Base-by-base conservation (phyloP, 106 monocot genomes). In the Dendrobium catenatum region DNA sequence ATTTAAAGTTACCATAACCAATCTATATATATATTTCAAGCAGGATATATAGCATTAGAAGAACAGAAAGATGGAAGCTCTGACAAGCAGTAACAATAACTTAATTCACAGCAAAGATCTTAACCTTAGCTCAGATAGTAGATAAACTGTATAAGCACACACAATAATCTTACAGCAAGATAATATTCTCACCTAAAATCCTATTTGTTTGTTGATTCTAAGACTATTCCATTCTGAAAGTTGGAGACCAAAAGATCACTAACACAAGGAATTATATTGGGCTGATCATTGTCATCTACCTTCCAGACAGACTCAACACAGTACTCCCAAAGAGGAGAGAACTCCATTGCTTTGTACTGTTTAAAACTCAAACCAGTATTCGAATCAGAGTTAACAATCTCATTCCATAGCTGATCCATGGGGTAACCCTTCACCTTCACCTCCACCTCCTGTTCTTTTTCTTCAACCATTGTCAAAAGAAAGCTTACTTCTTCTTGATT, bases 371-470 rank as follows among this genome's bases (percentile, higher is more conserved):
- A 20, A 58, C 20, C 58, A 58, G 2, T 58, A 13, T 7, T 13
- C 20, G 20, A 58, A 18, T 56, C 56, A 4, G 19, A 56, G 56
- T 0, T 56, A 15, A 17, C 78, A 6, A 78, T 72, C 42, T 83
- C 83, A 51, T 77, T 80, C 80, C 80, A 80, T 68, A 84, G 42
- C 66, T 84, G 79, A 67, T 84, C 76, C 46, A 66, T 76, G 61
- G 76, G 44, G 67, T 72, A 77, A 8, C 24, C 26, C 33, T 51
- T 27, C 10, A 73, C 56, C 20, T 40, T 56, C 40, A 27, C 54
- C 5, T 37, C 27, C 27, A 27, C 27, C 27, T 68, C 24, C 40
- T 55, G 26, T 22, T 37, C 51, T 54, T 37, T 73, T 2, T 29
- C 44, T 5, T 4, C 5, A 75, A 15, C 4, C 15, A 42, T 42